phyloP scores from a whole-genome alignment of 805 yeast species.

The Saturnispora silvae region DNA sequence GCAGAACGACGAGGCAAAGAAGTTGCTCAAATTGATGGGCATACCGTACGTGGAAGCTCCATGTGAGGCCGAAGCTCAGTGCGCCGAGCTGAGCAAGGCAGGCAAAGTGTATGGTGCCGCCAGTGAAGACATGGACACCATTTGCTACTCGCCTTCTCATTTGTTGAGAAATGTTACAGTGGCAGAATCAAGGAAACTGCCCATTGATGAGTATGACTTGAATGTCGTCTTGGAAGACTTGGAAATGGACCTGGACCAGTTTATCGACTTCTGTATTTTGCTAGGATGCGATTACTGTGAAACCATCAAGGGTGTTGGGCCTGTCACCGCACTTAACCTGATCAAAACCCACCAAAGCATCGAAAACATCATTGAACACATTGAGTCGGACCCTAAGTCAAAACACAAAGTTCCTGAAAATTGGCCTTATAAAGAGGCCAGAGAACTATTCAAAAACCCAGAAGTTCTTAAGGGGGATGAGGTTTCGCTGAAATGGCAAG shows the following conservation, averaged over 20 bases:
- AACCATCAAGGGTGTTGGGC: constrained; percentile 91
- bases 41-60: constrained; percentile 92
- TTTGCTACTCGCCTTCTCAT: constrained; percentile 81
- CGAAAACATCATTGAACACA: constrained; percentile 63
- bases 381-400: constrained; percentile 44
- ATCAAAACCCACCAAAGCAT: constrained; percentile 76
- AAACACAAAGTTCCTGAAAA: constrained; percentile 85
- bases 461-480: constrained; percentile 59
- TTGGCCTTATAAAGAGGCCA: constrained; percentile 88
- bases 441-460: constrained; percentile 73
- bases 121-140: constrained; percentile 97
- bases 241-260: constrained; percentile 60
- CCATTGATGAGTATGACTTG: constrained; percentile 74
- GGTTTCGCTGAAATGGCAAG: constrained; percentile 71
- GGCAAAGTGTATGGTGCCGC: constrained; percentile 97
- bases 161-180: constrained; percentile 84
- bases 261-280: constrained; percentile 84
- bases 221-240: constrained; percentile 63
- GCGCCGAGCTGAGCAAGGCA: constrained; percentile 81
- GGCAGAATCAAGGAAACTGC: constrained; percentile 87
- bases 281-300: constrained; percentile 97
- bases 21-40: constrained; percentile 78
- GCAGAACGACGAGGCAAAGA: constrained; percentile 91
- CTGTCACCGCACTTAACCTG: constrained; percentile 83
- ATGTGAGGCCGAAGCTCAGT: constrained; percentile 97